Conservation (phyloP, 148 eudicot genomes). For the Camellia lanceoleosa region DNA sequence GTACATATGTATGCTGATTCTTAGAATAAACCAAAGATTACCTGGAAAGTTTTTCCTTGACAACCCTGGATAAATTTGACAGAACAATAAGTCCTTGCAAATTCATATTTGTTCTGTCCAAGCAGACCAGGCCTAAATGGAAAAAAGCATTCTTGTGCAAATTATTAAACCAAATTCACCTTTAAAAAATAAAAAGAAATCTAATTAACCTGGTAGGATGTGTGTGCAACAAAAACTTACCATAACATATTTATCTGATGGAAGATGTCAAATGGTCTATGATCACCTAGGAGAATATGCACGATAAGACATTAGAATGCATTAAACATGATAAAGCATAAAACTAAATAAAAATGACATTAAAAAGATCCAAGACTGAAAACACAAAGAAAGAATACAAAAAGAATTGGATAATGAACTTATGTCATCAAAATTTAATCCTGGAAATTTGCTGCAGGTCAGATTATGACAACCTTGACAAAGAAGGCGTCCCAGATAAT, state of each 20-base stretch:
- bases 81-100: slow-evolving; percentile 86
- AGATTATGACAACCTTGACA: slow-evolving; percentile 77
- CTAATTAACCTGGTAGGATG: neutral
- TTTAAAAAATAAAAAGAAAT: neutral
- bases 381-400: neutral
- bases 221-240: slow-evolving; percentile 43
- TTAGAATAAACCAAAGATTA: slow-evolving; percentile 20
- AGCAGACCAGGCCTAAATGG: slow-evolving; percentile 89
- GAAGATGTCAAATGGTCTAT: slow-evolving; percentile 95
- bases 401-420: neutral
- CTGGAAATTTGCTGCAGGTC: slow-evolving; percentile 17
- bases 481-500: slow-evolving; percentile 92
- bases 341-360: slow-evolving; percentile 3
- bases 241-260: slow-evolving; percentile 96
- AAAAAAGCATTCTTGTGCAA: slow-evolving; percentile 13
- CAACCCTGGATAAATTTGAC: slow-evolving; percentile 33
- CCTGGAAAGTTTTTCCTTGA: slow-evolving; percentile 72
- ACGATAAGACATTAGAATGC: slow-evolving; percentile 29
- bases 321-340: neutral
- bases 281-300: slow-evolving; percentile 69
- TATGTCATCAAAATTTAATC: neutral
- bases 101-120: slow-evolving; percentile 81
- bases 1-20: neutral
- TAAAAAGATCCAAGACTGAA: slow-evolving; percentile 2
- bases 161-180: slow-evolving; percentile 2